Conservation (phyloP, 169 alveolate species). For the Plasmodium adleri region DNA sequence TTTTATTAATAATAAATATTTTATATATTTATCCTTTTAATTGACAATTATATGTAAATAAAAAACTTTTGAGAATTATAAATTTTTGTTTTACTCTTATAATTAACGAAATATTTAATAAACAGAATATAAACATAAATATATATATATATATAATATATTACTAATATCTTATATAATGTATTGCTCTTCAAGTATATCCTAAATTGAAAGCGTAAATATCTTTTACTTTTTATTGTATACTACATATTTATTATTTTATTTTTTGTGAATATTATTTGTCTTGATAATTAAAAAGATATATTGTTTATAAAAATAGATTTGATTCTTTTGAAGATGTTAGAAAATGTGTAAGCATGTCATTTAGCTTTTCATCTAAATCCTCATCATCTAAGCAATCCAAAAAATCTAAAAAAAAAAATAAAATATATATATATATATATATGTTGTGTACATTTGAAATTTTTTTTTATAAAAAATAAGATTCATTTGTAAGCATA, state of each 20-base stretch:
- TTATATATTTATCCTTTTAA: slow-evolving; percentile 20
- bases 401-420: slow-evolving; percentile 35
- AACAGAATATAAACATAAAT: too few relatives aligned
- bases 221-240: too few relatives aligned
- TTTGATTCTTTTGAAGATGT: slow-evolving; percentile 73
- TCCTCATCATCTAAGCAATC: slow-evolving; percentile 69
- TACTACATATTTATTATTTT: too few relatives aligned
- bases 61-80: too few relatives aligned
- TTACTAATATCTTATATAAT: not conserved
- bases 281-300: too few relatives aligned
- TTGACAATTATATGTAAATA: slow-evolving; percentile 47
- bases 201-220: too few relatives aligned
- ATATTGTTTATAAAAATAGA: slow-evolving; percentile 22
- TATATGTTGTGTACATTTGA: too few relatives aligned
- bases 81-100: too few relatives aligned
- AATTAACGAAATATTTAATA: too few relatives aligned
- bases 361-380: slow-evolving; percentile 44
- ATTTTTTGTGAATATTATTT: too few relatives aligned
- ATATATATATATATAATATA: not conserved
- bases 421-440: slow-evolving; percentile 3
- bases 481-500: not conserved
- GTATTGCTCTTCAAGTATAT: not conserved
- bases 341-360: slow-evolving; percentile 62
- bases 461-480: too few relatives aligned
- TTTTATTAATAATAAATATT: slow-evolving; percentile 11